Conservation (phyloP, 805 yeast genomes). For the Metschnikowia gelsemii region DNA sequence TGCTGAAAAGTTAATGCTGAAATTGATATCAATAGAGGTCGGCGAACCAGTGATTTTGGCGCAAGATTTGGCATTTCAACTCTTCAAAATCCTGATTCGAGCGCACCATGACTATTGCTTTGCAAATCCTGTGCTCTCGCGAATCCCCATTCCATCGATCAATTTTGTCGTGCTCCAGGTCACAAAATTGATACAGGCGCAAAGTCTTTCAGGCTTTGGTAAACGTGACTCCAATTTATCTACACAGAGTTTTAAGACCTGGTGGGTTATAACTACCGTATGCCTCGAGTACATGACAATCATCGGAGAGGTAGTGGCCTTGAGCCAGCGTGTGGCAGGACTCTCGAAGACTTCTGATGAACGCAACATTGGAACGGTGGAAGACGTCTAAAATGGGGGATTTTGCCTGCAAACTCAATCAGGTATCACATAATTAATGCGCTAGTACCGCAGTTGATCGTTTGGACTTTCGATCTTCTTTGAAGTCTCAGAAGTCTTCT, state of each 20-base stretch:
- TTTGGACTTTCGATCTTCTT: no score
- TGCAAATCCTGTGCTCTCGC: neutral
- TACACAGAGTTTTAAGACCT: slow-evolving; percentile 6
- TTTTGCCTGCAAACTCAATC: no score
- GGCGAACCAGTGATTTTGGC: neutral
- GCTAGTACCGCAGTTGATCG: no score
- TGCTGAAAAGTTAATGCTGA: neutral
- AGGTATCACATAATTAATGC: no score
- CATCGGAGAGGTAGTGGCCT: neutral
- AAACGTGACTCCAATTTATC: slow-evolving; percentile 4
- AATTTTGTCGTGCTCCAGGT: neutral
- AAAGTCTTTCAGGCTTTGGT: slow-evolving; percentile 4
- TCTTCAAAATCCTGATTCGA: neutral
- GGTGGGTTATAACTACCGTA: slow-evolving; percentile 4
- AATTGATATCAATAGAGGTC: neutral
- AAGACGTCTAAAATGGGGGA: no score
- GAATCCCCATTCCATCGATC: slow-evolving; percentile 4
- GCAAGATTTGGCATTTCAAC: neutral
- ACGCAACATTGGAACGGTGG: no score
- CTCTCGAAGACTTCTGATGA: no score
- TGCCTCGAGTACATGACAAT: neutral
- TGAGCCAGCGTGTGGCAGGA: no score
- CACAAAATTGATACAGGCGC: slow-evolving; percentile 4
- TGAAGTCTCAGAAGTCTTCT: no score
- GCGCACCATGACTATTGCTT: slow-evolving; percentile 1